Evolutionary conservation across 768 basidiomycete genomes (phyloP).

Genomic region (Lactifluus volemus): DNA sequence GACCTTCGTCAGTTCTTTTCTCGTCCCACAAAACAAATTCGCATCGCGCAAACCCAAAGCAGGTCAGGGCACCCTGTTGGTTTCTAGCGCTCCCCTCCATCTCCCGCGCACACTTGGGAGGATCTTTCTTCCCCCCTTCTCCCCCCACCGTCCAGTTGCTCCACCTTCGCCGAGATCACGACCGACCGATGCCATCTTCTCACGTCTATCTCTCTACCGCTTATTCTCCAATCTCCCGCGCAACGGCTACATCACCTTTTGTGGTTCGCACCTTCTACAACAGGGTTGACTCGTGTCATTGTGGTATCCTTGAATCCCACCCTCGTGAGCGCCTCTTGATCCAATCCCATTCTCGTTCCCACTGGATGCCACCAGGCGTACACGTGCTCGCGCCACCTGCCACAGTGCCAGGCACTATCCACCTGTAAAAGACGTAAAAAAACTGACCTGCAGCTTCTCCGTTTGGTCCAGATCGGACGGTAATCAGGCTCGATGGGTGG

Average conservation of each 20-base stretch:
- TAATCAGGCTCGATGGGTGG: too few species aligned
- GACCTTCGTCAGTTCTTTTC: too few species aligned
- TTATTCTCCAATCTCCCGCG: constrained; percentile 11
- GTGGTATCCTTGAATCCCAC: too few species aligned
- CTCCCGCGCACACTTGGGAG: constrained; percentile 1
- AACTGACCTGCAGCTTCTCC: not conserved
- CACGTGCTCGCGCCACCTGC: constrained; percentile 17
- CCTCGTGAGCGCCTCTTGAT: constrained; percentile 10
- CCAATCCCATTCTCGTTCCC: constrained; percentile 16
- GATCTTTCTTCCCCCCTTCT: not conserved
- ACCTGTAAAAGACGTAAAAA: constrained; percentile 7
- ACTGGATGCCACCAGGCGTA: constrained; percentile 17
- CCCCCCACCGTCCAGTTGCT: constrained; percentile 1
- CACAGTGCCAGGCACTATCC: constrained; percentile 10
- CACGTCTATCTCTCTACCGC: constrained; percentile 8
- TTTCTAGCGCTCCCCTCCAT: constrained; percentile 12
- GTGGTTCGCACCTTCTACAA: constrained; percentile 1
- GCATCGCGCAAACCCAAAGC: too few species aligned
- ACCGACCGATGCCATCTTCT: constrained; percentile 15
- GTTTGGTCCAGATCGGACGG: constrained; percentile 5
- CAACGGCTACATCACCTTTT: constrained; percentile 8
- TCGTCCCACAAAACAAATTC: too few species aligned
- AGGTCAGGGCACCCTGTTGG: constrained; percentile 14
- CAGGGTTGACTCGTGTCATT: constrained; percentile 1
- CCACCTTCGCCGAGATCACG: constrained; percentile 16